Evolutionary conservation across 441 rosid genomes (phyloP).

Genomic region (Cnidoscolus chayamansa): DNA sequence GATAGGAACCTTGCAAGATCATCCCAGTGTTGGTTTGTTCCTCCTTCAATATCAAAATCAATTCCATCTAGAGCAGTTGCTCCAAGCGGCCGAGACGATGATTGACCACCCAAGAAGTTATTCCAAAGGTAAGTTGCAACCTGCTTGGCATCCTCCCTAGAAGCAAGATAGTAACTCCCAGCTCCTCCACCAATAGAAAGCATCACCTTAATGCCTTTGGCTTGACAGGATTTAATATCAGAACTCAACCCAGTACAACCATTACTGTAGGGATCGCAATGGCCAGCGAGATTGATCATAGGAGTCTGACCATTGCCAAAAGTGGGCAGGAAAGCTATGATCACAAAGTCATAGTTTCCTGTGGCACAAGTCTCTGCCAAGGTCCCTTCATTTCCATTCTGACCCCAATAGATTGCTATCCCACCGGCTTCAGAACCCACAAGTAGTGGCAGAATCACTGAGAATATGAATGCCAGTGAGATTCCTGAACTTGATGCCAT

Average conservation of each 20-base stretch:
- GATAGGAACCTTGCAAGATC: slow-evolving; percentile 22
- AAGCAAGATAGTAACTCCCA: slow-evolving; percentile 18
- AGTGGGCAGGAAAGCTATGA: slow-evolving; percentile 22
- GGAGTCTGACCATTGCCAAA: slow-evolving; percentile 31
- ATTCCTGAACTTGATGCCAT: background rate
- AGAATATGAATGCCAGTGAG: background rate
- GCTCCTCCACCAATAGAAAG: slow-evolving; percentile 27
- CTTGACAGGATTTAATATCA: slow-evolving; percentile 31
- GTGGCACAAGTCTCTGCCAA: slow-evolving; percentile 26
- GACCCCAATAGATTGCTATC: slow-evolving; percentile 31
- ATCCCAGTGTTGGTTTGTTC: slow-evolving; percentile 15
- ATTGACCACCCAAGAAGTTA: too few species aligned
- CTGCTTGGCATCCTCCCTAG: too few species aligned
- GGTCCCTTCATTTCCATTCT: slow-evolving; percentile 32
- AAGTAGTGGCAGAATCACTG: background rate
- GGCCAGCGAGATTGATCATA: slow-evolving; percentile 28
- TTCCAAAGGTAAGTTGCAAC: too few species aligned
- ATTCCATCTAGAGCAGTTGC: too few species aligned
- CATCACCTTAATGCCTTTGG: slow-evolving; percentile 21
- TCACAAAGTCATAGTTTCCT: background rate
- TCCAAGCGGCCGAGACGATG: too few species aligned
- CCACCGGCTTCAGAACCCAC: slow-evolving; percentile 9
- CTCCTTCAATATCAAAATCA: too few species aligned
- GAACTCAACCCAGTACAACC: slow-evolving; percentile 28
- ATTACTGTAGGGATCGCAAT: slow-evolving; percentile 23